Evolutionary conservation across 2,329 filamentous ascomycete species (phyloP).

Genomic region (Hirsutella rhossiliensis): DNA sequence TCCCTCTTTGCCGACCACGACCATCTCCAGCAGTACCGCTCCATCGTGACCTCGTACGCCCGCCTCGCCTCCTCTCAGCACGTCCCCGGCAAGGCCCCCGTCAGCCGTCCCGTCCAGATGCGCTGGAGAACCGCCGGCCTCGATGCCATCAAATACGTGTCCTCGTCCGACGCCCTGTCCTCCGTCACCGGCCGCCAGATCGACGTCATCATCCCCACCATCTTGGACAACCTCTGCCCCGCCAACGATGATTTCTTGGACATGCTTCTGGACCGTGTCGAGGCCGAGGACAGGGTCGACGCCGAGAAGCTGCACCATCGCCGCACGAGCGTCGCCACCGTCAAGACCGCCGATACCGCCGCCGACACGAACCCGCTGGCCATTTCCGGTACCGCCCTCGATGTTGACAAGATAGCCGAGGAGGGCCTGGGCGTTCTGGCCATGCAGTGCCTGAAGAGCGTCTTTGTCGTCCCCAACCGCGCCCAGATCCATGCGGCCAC

Average conservation of each 20-base stretch:
- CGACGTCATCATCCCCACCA: constrained; percentile 66
- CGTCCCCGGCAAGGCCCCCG: constrained; percentile 35
- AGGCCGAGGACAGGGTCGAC: constrained; percentile 57
- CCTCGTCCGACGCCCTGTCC: constrained; percentile 66
- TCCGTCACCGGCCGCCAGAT: constrained; percentile 67
- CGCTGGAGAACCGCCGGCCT: constrained; percentile 66
- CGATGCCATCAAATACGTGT: constrained; percentile 69
- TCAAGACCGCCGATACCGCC: constrained; percentile 50
- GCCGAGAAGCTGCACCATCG: constrained; percentile 50
- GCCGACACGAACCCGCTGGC: constrained; percentile 56
- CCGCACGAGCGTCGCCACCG: constrained; percentile 69
- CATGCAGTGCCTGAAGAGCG: constrained; percentile 73
- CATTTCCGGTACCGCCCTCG: constrained; percentile 68
- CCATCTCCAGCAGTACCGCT: constrained; percentile 72
- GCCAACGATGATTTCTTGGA: constrained; percentile 59
- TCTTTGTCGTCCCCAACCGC: constrained; percentile 73
- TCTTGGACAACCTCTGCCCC: constrained; percentile 77
- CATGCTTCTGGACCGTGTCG: constrained; percentile 52
- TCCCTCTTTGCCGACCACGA: constrained; percentile 75
- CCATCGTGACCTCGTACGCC: constrained; percentile 70
- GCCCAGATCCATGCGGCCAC: constrained; percentile 73
- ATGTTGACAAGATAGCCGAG: constrained; percentile 82
- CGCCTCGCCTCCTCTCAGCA: constrained; percentile 59
- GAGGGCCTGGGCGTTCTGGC: constrained; percentile 79
- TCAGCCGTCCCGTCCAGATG: constrained; percentile 63